Base-by-base conservation (phyloP, 345 rosid genomes). In the Hypericum perforatum region DNA sequence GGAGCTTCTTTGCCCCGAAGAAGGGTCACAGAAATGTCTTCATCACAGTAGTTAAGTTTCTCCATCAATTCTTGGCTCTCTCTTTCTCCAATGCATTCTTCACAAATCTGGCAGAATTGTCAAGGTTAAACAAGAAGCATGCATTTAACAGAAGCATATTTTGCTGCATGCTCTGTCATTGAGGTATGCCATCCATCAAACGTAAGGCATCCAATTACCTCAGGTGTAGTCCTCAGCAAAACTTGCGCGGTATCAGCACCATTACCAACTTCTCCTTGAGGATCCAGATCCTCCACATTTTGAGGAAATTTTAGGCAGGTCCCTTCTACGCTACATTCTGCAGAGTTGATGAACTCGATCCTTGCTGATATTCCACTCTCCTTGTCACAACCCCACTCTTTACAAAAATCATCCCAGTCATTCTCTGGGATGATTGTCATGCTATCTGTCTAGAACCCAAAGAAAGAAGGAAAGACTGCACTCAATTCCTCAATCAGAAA, bases 1-100 rank as follows among this genome's bases (percentile, higher is more conserved):
- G 98, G 98, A 61, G 91, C 98, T 77, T 88, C 96, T 59, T 92
- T 92, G 49, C 95, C 90, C 48, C 82, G 88, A 46, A 92, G 78
- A 57, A 85, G 85, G 43, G 70, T 73, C 43, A 92, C 90, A 69
- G 57, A 64, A 64, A 92, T 84, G 63, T 92, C 83, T 71, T 75
- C 90, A 48, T 85, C 67, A 39, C 71, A 73, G 69, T 92, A 88
- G 63, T 70, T 85, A 60, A 92, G 94, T 69, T 82, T 92, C 72
- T 74, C 74, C 85, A 85, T 82, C 75, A 92, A 72, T 70, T 83
- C 85, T 45, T 87, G 80, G 77, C 95, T 85, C 63, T 86, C 96
- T 72, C 80, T 78, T 56, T 92, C 98, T 68, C 98, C 98, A 37
- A 88, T 82, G 82, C 98, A 92, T 43, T 73, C 86, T 71, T 74